Base-by-base conservation (phyloP, 345 rosid species). In the Viola odorata region DNA sequence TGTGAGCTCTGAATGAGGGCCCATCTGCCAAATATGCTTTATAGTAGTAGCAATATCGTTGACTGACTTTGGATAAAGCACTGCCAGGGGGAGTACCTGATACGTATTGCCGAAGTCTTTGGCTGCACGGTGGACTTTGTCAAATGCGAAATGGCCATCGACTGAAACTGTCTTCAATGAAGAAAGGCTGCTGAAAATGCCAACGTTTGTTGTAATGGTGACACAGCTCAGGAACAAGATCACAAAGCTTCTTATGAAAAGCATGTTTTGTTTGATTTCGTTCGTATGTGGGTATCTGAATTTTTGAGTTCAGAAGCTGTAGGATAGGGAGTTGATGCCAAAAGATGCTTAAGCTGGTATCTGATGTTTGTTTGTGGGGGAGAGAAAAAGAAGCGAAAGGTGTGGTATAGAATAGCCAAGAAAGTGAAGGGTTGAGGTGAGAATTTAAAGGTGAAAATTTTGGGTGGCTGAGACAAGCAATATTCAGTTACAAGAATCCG, bases 21-120 rank as follows among this genome's bases (percentile, higher is more conserved):
- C 97, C 95, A 89, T 80, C 80, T 74, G 78, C 91, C 94, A 87
- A 69, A 86, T 61, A 77, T 85, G 94, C 69, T 73, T 82, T 56
- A 92, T 73, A 1, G 85, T 83, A 41, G 77, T 72, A 65, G 96
- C 87, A 67, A 92, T 83, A 69, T 89, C 98, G 23, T 87, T 75
- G 60, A 82, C 94, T 0, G 96, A 79, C 70, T 78, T 82, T 13
- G 99, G 99, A 70, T 87, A 80, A 48, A 92, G 78, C 37, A 92
- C 86, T 17, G 99, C 97, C 55, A 70, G 41, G 61, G 99, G 96
- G 56, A 79, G 81, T 54, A 73, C 60, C 55, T 81, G 89, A 80
- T 73, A 83, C 63, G 76, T 78, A 40, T 84, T 84, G 63, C 99
- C 99, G 36, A 92, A 92, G 62, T 92, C 99, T 66, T 60, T 86